Base-by-base conservation (phyloP, 495 filamentous ascomycete genomes). In the Penicillium goetzii region DNA sequence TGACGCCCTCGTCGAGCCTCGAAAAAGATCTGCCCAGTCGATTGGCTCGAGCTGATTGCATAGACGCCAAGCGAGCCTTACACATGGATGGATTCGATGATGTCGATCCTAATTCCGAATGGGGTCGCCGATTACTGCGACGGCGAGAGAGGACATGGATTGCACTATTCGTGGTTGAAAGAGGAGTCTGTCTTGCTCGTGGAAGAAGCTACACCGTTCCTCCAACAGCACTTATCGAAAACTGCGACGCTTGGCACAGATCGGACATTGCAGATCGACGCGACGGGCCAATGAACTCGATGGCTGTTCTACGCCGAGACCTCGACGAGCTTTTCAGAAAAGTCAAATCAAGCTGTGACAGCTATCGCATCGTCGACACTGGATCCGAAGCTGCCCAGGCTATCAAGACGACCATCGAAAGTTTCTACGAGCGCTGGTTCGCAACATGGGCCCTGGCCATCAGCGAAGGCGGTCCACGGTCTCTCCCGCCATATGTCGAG, bases 401-500 rank as follows among this genome's bases (percentile, higher is more conserved):
- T 1, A 86, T 89, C 12, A 82, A 88, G 68, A 72, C 78, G 15
- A 85, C 81, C 26, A 87, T 89, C 32, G 84, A 88, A 47, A 81
- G 73, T 28, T 89, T 89, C 68, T 89, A 86, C 60, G 78, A 85
- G 49, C 72, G 79, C 49, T 89, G 87, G 87, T 85, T 84, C 62
- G 75, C 84, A 15, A 83, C 78, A 60, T 89, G 87, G 87, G 80
- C 82, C 21, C 74, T 83, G 23, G 80, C 82, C 21, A 87, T 88
- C 63, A 85, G 86, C 19, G 83, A 82, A 56, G 83, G 82, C 11
- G 80, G 80, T 58, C 86, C 85, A 63, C 80, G 80, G 28, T 82
- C 83, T 10, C 80, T 90, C 14, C 88, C 89, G 4, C 89, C 89
- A 2, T 91, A 91, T 62, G 88, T 91, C 28, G 87, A 90, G 56